A percentile compares a stretch with the other conserved stretches of the same genome.
Evolutionary conservation across 2,329 filamentous ascomycete species (phyloP).

Genomic region (Lithohypha guttulata): DNA sequence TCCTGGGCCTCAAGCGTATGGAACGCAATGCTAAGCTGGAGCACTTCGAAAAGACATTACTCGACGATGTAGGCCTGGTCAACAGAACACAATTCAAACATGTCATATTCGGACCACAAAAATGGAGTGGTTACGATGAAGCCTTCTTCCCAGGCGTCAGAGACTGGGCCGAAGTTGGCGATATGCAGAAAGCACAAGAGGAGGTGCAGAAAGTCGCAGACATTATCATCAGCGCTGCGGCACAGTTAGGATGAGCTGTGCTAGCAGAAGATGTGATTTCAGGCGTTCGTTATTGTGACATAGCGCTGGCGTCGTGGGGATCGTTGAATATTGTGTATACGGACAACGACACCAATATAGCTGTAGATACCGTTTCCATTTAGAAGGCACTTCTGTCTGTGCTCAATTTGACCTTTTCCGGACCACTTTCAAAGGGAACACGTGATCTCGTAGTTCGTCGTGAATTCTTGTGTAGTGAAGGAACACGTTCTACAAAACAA

Average conservation of each 20-base stretch:
- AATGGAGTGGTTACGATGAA: constrained; percentile 59
- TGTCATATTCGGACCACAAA: constrained; percentile 72
- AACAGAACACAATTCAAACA: constrained; percentile 91
- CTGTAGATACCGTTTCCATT: constrained; percentile 2
- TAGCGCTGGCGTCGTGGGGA: constrained; percentile 7
- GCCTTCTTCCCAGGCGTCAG: constrained; percentile 73
- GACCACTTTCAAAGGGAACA: not conserved
- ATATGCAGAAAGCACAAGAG: constrained; percentile 58
- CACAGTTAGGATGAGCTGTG: not conserved
- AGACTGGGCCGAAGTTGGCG: constrained; percentile 60
- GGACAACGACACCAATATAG: not conserved
- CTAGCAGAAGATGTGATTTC: not conserved
- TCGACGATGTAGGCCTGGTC: constrained; percentile 49
- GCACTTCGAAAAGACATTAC: constrained; percentile 67
- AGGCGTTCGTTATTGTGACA: constrained; percentile 4
- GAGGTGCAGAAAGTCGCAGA: constrained; percentile 62
- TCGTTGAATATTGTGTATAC: not conserved
- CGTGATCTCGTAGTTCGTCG: not conserved
- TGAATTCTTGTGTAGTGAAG: not conserved
- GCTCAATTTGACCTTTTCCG: not conserved
- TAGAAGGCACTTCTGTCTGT: not conserved
- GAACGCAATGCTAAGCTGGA: constrained; percentile 71
- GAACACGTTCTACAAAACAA: no score
- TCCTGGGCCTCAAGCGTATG: constrained; percentile 56
- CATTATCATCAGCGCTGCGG: constrained; percentile 29